Conservation (phyloP, 78 protist genomes). For the Tieghemostelium lacteum region DNA sequence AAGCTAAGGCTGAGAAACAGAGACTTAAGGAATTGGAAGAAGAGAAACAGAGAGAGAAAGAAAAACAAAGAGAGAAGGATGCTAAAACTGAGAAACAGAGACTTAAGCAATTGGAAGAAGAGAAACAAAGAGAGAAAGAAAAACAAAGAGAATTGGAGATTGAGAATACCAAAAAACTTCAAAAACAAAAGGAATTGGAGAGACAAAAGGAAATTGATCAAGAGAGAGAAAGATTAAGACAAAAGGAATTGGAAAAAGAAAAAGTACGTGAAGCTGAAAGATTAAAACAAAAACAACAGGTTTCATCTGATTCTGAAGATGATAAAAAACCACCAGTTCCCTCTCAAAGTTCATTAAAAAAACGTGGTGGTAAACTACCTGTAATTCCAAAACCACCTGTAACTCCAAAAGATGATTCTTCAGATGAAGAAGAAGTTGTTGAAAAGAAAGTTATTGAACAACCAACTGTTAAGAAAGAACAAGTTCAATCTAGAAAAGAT, state of each 20-base stretch:
- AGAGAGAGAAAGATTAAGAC: constrained; percentile 24
- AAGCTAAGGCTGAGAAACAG: not conserved
- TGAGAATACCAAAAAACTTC: not conserved
- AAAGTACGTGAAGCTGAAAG: constrained; percentile 7
- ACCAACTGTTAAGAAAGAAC: not conserved
- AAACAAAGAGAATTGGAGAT: constrained; percentile 9
- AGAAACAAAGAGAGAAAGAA: not conserved
- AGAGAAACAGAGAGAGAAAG: constrained; percentile 20
- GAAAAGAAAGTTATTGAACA: not conserved
- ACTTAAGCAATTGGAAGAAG: not conserved
- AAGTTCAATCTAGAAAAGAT: constrained; percentile 4
- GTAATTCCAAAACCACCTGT: not conserved
- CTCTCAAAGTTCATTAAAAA: not conserved
- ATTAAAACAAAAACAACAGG: constrained; percentile 13
- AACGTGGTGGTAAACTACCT: not conserved
- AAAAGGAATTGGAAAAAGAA: constrained; percentile 1
- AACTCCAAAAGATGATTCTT: too few relatives aligned
- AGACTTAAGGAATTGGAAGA: not conserved
- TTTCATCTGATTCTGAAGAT: constrained; percentile 32
- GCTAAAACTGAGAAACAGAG: not conserved
- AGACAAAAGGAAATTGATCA: not conserved
- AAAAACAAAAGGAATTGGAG: not conserved
- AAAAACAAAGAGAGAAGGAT: constrained; percentile 12
- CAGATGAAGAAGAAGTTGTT: constrained; percentile 9
- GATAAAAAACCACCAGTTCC: constrained; percentile 24